These are phyloP conservation scores for Coemansia aciculifera DNA, from an alignment of 192 early-diverging fungal genomes.

Conservation along the genomic window DNA sequence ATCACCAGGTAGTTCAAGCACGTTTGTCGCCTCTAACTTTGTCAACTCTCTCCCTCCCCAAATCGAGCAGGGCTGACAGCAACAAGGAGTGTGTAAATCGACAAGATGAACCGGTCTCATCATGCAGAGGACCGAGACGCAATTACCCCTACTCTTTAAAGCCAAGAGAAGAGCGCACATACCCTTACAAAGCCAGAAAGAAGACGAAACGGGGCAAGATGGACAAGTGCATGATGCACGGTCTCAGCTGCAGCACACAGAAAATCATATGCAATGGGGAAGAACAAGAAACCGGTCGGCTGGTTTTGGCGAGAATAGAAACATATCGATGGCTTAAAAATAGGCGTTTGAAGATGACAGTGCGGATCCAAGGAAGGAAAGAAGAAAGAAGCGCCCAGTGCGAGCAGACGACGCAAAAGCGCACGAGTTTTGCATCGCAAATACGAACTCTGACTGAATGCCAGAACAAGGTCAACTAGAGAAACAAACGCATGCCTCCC, in stretches of 20 bases:
- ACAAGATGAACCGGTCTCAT: not conserved
- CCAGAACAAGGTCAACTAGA: not conserved
- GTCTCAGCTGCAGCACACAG: not conserved
- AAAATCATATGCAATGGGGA: not conserved
- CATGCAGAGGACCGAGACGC: not conserved
- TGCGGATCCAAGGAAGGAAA: conserved; percentile 3
- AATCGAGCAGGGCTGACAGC: not conserved
- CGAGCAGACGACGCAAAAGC: not conserved
- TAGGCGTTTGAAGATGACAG: not conserved
- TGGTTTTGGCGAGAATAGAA: not conserved
- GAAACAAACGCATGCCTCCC: not conserved
- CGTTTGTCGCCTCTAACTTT: not conserved
- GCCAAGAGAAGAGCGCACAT: not conserved
- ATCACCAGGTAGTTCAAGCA: not conserved
- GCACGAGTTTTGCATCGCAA: not conserved
- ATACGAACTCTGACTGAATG: not conserved
- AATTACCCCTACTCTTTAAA: not conserved
- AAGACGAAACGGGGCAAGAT: not conserved
- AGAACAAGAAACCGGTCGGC: conserved; percentile 3
- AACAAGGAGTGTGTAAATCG: not conserved
- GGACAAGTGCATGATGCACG: conserved; percentile 6
- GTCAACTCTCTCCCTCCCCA: conserved; percentile 10
- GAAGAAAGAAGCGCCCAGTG: not conserved
- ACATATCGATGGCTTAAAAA: not conserved
- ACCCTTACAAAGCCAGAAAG: conserved; percentile 1